phyloP scores from a whole-genome alignment of 106 monocot genomes.

The Ottelia alismoides region DNA sequence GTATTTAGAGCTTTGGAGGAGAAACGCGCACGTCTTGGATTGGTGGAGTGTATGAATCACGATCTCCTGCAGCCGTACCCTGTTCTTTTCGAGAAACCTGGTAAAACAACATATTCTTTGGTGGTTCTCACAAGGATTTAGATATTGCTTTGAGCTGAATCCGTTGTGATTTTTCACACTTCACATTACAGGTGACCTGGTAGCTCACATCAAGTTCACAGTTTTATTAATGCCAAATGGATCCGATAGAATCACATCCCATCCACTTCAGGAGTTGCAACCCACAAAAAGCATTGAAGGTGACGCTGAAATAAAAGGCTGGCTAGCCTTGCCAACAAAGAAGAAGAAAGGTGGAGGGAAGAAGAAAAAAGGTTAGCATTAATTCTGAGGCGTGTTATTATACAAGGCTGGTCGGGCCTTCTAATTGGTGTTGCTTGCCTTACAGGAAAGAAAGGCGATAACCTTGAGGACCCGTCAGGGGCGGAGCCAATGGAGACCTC shows the following conservation, averaged over 20 bases:
- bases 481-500: conserved; percentile 27
- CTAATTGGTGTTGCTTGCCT: too few species aligned
- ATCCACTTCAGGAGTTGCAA: conserved; percentile 63
- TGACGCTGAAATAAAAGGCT: conserved; percentile 85
- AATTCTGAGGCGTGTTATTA: neutral
- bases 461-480: conserved; percentile 5
- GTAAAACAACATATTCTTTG: conserved; percentile 9
- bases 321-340: conserved; percentile 83
- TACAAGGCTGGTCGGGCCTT: neutral
- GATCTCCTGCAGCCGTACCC: conserved; percentile 82
- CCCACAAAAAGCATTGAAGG: conserved; percentile 52
- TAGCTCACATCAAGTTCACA: conserved; percentile 98
- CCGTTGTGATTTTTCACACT: too few species aligned
- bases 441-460: conserved; percentile 29
- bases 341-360: conserved; percentile 97
- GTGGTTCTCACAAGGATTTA: neutral
- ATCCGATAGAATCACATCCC: conserved; percentile 80
- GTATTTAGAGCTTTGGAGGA: conserved; percentile 55
- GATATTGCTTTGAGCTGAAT: neutral
- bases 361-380: conserved; percentile 65
- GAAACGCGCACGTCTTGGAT: conserved; percentile 68
- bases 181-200: conserved; percentile 58
- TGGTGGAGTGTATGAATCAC: conserved; percentile 85
- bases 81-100: conserved; percentile 80
- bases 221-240: conserved; percentile 56